A percentile compares a stretch with the other conserved stretches of the same genome.
These are phyloP conservation scores for Vigna radiata DNA, from an alignment of 306 rosid genomes.

Conservation along the genomic window DNA sequence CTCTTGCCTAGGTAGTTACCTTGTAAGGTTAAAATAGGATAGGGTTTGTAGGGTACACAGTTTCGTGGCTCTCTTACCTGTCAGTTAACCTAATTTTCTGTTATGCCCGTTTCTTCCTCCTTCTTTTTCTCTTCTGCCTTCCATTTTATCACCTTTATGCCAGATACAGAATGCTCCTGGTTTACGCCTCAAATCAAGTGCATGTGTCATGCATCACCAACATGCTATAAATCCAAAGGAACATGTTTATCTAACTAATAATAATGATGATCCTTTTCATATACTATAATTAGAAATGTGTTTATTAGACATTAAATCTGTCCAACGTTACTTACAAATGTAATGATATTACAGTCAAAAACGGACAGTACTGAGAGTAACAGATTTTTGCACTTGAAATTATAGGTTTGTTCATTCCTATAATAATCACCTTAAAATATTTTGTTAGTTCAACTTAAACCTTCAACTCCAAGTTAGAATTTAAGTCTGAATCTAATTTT, in stretches of 20 bases:
- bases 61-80: slow-evolving; percentile 5
- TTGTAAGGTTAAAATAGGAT: slow-evolving; percentile 34
- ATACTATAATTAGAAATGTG: neutral
- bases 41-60: neutral
- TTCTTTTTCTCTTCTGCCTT: neutral
- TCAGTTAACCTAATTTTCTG: slow-evolving; percentile 36
- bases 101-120: slow-evolving; percentile 32
- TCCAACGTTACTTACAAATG: no score
- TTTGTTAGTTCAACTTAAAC: no score
- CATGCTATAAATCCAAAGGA: neutral
- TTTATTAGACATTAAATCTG: neutral
- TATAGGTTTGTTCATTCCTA: no score
- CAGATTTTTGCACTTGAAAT: no score
- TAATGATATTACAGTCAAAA: no score
- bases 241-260: neutral
- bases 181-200: neutral
- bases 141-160: neutral
- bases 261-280: neutral
- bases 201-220: neutral
- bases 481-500: no score
- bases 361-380: no score
- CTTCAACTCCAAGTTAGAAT: no score
- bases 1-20: slow-evolving; percentile 2
- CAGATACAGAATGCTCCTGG: neutral
- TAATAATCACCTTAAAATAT: no score